Base-by-base conservation (phyloP, 805 yeast species). In the Kazachstania viticola region DNA sequence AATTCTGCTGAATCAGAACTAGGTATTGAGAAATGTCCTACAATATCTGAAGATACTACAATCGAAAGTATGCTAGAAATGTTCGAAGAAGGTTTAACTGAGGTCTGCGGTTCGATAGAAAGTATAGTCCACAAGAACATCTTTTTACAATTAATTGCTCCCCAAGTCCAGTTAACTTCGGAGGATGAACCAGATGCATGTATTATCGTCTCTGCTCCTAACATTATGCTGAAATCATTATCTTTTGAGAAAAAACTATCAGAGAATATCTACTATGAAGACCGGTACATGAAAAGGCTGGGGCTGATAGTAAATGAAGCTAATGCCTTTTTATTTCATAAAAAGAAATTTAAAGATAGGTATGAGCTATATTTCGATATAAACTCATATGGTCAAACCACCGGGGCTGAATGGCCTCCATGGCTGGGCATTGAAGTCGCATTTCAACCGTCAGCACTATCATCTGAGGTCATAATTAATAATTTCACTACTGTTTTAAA, bases 401-500 rank as follows among this genome's bases (percentile, higher is more conserved):
- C 39, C 6, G 40, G 40, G 4, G 35, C 56, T 3, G 60, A 60
- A 14, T 87, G 95, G 96, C 95, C 95, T 3, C 93, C 95, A 0
- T 87, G 94, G 84, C 53, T 85, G 21, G 84, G 87, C 2, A 51
- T 72, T 29, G 94, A 83, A 45, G 61, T 76, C 15, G 73, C 81
- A 39, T 68, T 72, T 39, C 74, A 75, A 31, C 62, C 70, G 14
- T 62, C 66, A 0, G 45, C 65, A 2, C 55, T 73, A 37, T 47
- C 58, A 9, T 62, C 67, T 9, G 67, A 69, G 34, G 62, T 75
- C 30, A 58, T 87, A 24, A 65, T 84, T 17, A 71, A 77, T 21
- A 68, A 75, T 37, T 71, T 82, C 3, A 71, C 87, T 0, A 61
- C 75, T 16, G 67, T 73, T 49, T 48, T 80, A 14, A 64, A 78